A percentile compares a stretch with the other conserved stretches of the same genome.
Evolutionary conservation across 2,329 filamentous ascomycete species (phyloP).

Genomic region (Claviceps pazoutovae): DNA sequence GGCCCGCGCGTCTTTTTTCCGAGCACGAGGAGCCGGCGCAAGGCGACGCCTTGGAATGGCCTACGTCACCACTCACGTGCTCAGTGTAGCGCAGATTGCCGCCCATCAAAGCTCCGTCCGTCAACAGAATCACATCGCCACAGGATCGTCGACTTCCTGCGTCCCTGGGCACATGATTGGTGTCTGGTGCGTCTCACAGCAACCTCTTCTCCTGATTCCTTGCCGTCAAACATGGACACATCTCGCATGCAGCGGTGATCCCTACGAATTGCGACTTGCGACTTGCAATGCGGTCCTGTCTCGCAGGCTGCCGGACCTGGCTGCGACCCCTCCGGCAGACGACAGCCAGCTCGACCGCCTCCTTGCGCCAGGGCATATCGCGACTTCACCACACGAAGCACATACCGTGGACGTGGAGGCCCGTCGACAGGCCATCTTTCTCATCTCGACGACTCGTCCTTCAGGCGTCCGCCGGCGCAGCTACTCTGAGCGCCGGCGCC

Average conservation of each 20-base stretch:
- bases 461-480: slow-evolving; percentile 26
- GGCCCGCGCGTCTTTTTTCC: slow-evolving; percentile 1
- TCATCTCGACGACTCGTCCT: slow-evolving; percentile 17
- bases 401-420: slow-evolving; percentile 12
- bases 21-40: background rate
- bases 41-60: background rate
- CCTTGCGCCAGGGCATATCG: slow-evolving; percentile 13
- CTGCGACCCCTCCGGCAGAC: slow-evolving; percentile 23
- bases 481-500: slow-evolving; percentile 36
- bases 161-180: background rate
- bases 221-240: slow-evolving; percentile 9
- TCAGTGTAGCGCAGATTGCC: too few relatives aligned
- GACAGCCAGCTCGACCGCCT: slow-evolving; percentile 10
- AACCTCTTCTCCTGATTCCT: background rate
- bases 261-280: slow-evolving; percentile 7
- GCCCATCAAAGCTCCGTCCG: background rate
- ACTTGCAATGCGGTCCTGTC: slow-evolving; percentile 32
- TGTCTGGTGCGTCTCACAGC: background rate
- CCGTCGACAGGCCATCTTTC: background rate
- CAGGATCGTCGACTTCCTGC: background rate
- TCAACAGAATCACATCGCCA: background rate
- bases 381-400: slow-evolving; percentile 13
- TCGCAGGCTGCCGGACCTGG: slow-evolving; percentile 30
- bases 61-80: slow-evolving; percentile 10
- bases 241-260: slow-evolving; percentile 1